phyloP scores from a whole-genome alignment of 352 stramenopile genomes.

The Pythium volutum region DNA sequence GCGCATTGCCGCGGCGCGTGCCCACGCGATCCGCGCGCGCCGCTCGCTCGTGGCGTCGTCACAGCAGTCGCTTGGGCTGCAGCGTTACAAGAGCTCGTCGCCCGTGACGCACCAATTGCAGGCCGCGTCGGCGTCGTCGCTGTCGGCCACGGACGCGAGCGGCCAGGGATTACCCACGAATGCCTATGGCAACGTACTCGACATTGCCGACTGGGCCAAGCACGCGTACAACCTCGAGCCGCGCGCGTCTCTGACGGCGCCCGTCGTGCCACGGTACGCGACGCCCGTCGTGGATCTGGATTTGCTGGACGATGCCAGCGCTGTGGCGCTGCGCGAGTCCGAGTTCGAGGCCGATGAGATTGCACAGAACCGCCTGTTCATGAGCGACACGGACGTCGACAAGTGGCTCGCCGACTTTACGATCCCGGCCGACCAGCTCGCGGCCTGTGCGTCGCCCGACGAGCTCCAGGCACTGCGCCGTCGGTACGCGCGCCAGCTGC shows the following conservation, averaged over 20 bases:
- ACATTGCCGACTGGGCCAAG: slow-evolving; percentile 61
- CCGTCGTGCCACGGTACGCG: background rate
- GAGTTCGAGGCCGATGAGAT: slow-evolving; percentile 15
- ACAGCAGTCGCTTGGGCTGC: background rate
- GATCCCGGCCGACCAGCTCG: slow-evolving; percentile 48
- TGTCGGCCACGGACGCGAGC: background rate
- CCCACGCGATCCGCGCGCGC: slow-evolving; percentile 11
- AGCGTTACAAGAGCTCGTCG: slow-evolving; percentile 25
- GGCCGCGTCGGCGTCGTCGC: background rate
- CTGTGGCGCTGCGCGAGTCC: slow-evolving; percentile 9
- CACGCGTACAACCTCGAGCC: slow-evolving; percentile 49
- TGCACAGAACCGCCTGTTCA: slow-evolving; percentile 35
- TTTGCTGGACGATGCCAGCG: slow-evolving; percentile 21
- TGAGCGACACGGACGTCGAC: slow-evolving; percentile 69
- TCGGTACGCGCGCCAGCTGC: slow-evolving; percentile 70
- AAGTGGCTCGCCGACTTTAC: slow-evolving; percentile 64
- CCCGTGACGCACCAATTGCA: slow-evolving; percentile 2
- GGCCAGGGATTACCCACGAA: slow-evolving; percentile 9
- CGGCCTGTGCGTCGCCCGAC: slow-evolving; percentile 41
- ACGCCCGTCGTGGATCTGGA: slow-evolving; percentile 19
- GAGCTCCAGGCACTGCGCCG: slow-evolving; percentile 57
- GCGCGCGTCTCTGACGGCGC: slow-evolving; percentile 37
- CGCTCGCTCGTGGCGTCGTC: slow-evolving; percentile 1
- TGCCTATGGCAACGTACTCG: slow-evolving; percentile 27
- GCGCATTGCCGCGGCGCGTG: slow-evolving; percentile 8